Percentiles rank a stretch among this genome's conserved stretches.
phyloP scores from a whole-genome alignment of 129 eudicot genomes.

The sunflower (Helianthus annuus) region DNA sequence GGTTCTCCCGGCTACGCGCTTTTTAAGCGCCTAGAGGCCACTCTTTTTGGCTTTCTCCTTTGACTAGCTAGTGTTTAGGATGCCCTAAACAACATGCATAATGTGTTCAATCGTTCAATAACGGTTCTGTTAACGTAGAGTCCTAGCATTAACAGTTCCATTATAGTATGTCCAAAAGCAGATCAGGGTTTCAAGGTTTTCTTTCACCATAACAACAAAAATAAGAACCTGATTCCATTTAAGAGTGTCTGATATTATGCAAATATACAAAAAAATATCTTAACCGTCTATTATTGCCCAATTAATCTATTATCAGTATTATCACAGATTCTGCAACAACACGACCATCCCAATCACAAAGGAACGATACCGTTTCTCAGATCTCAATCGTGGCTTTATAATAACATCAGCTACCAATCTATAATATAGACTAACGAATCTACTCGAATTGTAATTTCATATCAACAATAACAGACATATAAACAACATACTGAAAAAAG shows the following conservation, averaged over 20 bases:
- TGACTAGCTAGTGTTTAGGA: no score
- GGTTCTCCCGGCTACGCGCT: no score
- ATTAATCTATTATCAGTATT: not conserved
- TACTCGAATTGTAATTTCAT: not conserved
- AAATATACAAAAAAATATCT: not conserved
- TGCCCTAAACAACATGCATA: no score
- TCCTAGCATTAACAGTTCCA: not conserved
- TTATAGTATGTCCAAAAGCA: not conserved
- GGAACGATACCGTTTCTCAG: not conserved
- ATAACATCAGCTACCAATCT: not conserved
- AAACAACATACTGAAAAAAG: not conserved
- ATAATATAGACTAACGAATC: not conserved
- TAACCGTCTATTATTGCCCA: not conserved
- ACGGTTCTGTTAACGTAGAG: not conserved
- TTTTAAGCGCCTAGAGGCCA: no score
- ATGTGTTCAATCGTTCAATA: no score
- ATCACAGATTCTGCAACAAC: not conserved
- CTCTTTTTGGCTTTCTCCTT: no score
- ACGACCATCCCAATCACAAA: not conserved
- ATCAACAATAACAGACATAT: not conserved
- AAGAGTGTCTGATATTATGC: not conserved
- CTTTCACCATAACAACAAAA: not conserved
- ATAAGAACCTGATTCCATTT: not conserved
- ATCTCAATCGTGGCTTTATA: conserved; percentile 22
- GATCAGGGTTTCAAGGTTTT: not conserved